Evolutionary conservation across 2,329 filamentous ascomycete species (phyloP), one percentile per base, ranked within the genome.

Genomic region (Cadophora gregata): DNA sequence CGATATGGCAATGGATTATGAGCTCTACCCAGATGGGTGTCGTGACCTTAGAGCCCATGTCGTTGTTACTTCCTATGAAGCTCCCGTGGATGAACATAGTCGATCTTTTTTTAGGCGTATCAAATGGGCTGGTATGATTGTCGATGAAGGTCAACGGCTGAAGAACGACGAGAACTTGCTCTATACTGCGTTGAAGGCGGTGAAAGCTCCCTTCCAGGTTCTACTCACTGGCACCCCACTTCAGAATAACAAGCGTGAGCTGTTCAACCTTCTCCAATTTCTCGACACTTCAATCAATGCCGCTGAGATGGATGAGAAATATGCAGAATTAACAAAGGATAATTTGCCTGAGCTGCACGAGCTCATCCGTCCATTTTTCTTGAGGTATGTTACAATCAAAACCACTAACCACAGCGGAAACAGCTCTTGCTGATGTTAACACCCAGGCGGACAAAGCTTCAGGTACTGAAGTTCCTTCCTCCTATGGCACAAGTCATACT

Each of bases 241-340:
- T 14, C 96, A 99, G 74, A 99, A 99, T 79, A 98, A 97, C 77
- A 92, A 93, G 72, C 86, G 93, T 56, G 96, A 99, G 78, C 82
- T 99, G 0, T 98, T 98, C 82, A 99, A 97, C 75, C 83, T 99
- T n/a, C 81, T 99, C 4, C 95, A 98, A 71, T 99, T 99, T 78
- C 85, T 97, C 51, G 93, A 99, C 75, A 82, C 81, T 0, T 81
- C 84, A 56, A 86, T 88, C 65, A 80, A 93, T 72, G 94, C 96
- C 0, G 86, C 86, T 38, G 80, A 85, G 24, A 81, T 98, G 2
- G 95, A 98, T 73, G 82, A 86, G 64, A 82, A 93, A 73, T 98
- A 93, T 75, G 82, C 83, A 5, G 87, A 91, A n/a, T 83, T 98
- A 59, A 93, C 92, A 9, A 89, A 91, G 59, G 91, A 96, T 31